Percentiles rank a stretch among this genome's conserved stretches.
Evolutionary conservation across 2,329 filamentous ascomycete genomes (phyloP).

Genomic region (Aspergillus hortae): DNA sequence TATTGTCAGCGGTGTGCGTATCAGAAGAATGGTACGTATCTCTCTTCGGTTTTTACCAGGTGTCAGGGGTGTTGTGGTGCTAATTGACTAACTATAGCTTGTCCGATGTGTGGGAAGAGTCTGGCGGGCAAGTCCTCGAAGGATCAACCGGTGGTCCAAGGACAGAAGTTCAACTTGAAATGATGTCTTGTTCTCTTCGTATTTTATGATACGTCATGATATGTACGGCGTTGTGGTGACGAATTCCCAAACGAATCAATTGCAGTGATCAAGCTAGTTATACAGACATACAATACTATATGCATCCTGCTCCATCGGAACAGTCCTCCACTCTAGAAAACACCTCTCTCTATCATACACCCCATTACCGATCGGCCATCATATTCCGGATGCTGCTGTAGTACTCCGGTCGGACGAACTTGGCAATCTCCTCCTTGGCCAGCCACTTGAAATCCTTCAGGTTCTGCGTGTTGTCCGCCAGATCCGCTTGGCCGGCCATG

Average conservation of each 20-base stretch:
- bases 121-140: slow-evolving; percentile 44
- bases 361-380: slow-evolving; percentile 67
- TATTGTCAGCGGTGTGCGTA: slow-evolving; percentile 63
- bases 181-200: slow-evolving; percentile 30
- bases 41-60: background rate
- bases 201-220: background rate
- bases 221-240: background rate
- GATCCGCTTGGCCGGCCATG: slow-evolving; percentile 90
- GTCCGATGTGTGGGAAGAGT: slow-evolving; percentile 61
- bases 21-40: slow-evolving; percentile 53
- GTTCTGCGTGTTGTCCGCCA: slow-evolving; percentile 67
- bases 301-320: slow-evolving; percentile 23
- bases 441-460: slow-evolving; percentile 88
- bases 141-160: slow-evolving; percentile 53
- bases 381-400: slow-evolving; percentile 76
- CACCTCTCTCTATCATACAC: slow-evolving; percentile 11
- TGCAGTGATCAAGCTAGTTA: slow-evolving; percentile 30
- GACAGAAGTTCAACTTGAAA: slow-evolving; percentile 62
- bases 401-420: slow-evolving; percentile 64
- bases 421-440: slow-evolving; percentile 78
- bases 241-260: slow-evolving; percentile 1
- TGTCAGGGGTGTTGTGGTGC: background rate
- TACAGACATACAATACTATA: slow-evolving; percentile 34
- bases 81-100: slow-evolving; percentile 42
- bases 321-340: slow-evolving; percentile 3